A percentile compares a stretch with the other conserved stretches of the same genome.
phyloP scores from a whole-genome alignment of 2,329 filamentous ascomycete genomes.

The Xylaria sp. region DNA sequence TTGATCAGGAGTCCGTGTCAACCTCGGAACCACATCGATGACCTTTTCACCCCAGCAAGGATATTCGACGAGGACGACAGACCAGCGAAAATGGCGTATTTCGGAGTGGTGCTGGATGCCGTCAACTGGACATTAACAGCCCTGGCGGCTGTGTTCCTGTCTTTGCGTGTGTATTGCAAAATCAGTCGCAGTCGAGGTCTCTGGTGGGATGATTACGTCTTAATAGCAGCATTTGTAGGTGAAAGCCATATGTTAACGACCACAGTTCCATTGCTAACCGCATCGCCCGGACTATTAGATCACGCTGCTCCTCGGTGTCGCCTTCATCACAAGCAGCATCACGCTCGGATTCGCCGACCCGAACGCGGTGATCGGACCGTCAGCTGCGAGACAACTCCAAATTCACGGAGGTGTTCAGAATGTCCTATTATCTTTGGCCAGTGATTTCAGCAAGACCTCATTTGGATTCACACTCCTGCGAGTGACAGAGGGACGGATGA shows the following conservation, averaged over 20 bases:
- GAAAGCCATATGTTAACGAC: background rate
- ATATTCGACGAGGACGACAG: slow-evolving; percentile 17
- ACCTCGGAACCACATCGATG: slow-evolving; percentile 20
- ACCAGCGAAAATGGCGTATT: slow-evolving; percentile 34
- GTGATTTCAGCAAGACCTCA: slow-evolving; percentile 42
- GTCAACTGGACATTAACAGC: slow-evolving; percentile 41
- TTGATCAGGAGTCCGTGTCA: slow-evolving; percentile 6
- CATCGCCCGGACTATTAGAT: slow-evolving; percentile 6
- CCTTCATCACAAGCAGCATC: slow-evolving; percentile 39
- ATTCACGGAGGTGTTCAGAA: slow-evolving; percentile 43
- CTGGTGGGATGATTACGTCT: slow-evolving; percentile 44
- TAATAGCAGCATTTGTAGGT: slow-evolving; percentile 41
- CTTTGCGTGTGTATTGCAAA: slow-evolving; percentile 42
- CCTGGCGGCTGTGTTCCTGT: slow-evolving; percentile 38
- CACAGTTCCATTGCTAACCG: slow-evolving; percentile 8
- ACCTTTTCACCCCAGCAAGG: background rate
- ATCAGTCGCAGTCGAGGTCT: slow-evolving; percentile 38
- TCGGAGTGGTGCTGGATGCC: slow-evolving; percentile 41
- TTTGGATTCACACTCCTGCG: slow-evolving; percentile 41
- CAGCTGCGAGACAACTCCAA: slow-evolving; percentile 22
- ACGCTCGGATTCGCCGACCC: slow-evolving; percentile 41
- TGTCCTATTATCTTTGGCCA: slow-evolving; percentile 39
- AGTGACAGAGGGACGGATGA: slow-evolving; percentile 38
- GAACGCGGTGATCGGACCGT: slow-evolving; percentile 5
- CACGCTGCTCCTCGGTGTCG: slow-evolving; percentile 28